These are phyloP conservation scores for Stachybotrys chlorohalonatus DNA, from an alignment of 2,329 filamentous ascomycete genomes.

Conservation along the genomic window DNA sequence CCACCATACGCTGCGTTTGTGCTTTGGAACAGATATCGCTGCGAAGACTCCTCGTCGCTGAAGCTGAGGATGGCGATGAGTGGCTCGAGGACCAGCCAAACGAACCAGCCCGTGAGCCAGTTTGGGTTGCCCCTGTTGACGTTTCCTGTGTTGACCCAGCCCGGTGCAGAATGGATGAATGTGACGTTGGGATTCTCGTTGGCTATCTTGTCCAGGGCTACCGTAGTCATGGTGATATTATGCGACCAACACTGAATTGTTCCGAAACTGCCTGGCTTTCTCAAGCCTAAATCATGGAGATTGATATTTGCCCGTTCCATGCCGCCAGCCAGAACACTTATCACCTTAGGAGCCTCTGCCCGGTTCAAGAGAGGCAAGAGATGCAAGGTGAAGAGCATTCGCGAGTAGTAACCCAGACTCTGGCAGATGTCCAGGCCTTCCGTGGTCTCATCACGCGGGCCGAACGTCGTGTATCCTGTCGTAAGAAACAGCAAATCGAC, in stretches of 20 bases:
- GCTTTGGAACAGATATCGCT: constrained; percentile 23
- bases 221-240: constrained; percentile 14
- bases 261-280: constrained; percentile 16
- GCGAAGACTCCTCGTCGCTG: constrained; percentile 20
- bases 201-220: constrained; percentile 14
- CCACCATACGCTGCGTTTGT: constrained; percentile 27
- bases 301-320: constrained; percentile 7
- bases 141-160: constrained; percentile 18
- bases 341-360: constrained; percentile 14
- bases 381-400: constrained; percentile 28
- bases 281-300: constrained; percentile 16
- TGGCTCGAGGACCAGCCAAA: constrained; percentile 21
- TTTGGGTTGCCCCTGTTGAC: constrained; percentile 15
- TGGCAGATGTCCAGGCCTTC: constrained; percentile 34
- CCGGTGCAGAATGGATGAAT: constrained; percentile 18
- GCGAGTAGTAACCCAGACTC: constrained; percentile 31
- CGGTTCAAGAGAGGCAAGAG: constrained; percentile 29
- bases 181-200: constrained; percentile 9
- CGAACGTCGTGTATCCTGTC: constrained; percentile 33
- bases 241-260: constrained; percentile 15
- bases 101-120: constrained; percentile 17
- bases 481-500: constrained; percentile 35
- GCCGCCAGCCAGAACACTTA: constrained; percentile 15
- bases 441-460: constrained; percentile 22
- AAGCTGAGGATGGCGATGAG: constrained; percentile 17